A percentile compares a stretch with the other conserved stretches of the same genome.
These are phyloP conservation scores for Globisporangium okanoganense DNA, from an alignment of 352 stramenopile genomes.

Conservation along the genomic window DNA sequence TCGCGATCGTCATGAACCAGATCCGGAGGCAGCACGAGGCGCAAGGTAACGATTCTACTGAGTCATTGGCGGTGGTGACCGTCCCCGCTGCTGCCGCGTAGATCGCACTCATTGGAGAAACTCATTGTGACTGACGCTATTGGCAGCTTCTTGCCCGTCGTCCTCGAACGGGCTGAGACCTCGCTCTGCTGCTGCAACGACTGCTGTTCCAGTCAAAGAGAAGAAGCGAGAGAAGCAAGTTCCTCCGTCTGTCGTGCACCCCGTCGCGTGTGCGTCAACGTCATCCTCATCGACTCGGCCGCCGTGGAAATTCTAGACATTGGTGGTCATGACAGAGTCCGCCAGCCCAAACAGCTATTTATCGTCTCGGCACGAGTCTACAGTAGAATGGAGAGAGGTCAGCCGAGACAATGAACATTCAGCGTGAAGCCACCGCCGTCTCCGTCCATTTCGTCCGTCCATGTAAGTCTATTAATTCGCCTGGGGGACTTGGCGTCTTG, in stretches of 20 bases:
- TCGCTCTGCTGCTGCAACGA: neutral
- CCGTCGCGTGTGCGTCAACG: conserved; percentile 1
- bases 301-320: conserved; percentile 15
- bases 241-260: neutral
- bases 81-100: conserved; percentile 5
- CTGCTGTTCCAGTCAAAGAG: neutral
- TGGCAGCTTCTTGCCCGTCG: conserved; percentile 2
- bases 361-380: neutral
- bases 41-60: conserved; percentile 6
- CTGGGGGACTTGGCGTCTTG: neutral
- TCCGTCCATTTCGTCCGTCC: neutral
- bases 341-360: neutral
- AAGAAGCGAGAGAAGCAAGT: conserved; percentile 6
- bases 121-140: neutral
- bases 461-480: conserved; percentile 1
- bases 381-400: neutral
- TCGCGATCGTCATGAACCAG: conserved; percentile 45
- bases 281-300: conserved; percentile 9
- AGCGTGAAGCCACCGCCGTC: neutral
- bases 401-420: neutral
- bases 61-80: neutral
- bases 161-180: neutral
- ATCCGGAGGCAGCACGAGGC: conserved; percentile 23
- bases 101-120: neutral
- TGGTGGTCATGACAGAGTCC: neutral